phyloP scores from a whole-genome alignment of 1,139 yeast genomes.

The Kodamaea plutei region DNA sequence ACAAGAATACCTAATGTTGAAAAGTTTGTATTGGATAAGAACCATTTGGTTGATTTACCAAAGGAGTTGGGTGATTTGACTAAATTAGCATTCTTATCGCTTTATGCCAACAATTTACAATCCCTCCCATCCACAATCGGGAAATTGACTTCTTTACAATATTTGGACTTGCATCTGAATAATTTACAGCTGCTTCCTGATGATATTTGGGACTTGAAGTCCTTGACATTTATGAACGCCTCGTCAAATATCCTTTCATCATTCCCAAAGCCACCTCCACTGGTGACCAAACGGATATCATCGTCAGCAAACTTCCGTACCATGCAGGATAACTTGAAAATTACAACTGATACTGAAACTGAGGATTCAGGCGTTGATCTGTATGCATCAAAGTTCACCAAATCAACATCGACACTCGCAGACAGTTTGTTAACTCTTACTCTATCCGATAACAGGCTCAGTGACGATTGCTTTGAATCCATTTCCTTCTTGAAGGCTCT shows the following conservation, averaged over 20 bases:
- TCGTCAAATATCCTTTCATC: constrained; percentile 73
- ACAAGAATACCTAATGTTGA: constrained; percentile 64
- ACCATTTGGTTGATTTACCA: constrained; percentile 78
- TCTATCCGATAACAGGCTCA: constrained; percentile 79
- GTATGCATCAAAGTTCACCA: constrained; percentile 3
- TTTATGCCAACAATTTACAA: constrained; percentile 72
- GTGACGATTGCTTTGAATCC: constrained; percentile 72
- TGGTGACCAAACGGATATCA: constrained; percentile 34
- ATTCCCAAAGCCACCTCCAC: constrained; percentile 57
- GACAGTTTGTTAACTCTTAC: constrained; percentile 55
- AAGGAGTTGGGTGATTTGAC: constrained; percentile 58
- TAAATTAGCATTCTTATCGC: constrained; percentile 61
- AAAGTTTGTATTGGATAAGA: constrained; percentile 72
- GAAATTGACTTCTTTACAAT: constrained; percentile 53
- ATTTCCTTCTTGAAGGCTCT: constrained; percentile 59
- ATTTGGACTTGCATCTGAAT: constrained; percentile 81
- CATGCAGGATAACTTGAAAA: constrained; percentile 5
- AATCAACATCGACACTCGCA: constrained; percentile 32
- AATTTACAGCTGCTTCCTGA: constrained; percentile 70
- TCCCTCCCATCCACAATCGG: constrained; percentile 69
- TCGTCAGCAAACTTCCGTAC: constrained; percentile 26
- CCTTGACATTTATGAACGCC: constrained; percentile 60
- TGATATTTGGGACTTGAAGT: constrained; percentile 61
- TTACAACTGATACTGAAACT: not conserved
- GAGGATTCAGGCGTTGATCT: constrained; percentile 3